Conservation (phyloP, 768 basidiomycete genomes). For the Pleurotus salmoneostramineus region DNA sequence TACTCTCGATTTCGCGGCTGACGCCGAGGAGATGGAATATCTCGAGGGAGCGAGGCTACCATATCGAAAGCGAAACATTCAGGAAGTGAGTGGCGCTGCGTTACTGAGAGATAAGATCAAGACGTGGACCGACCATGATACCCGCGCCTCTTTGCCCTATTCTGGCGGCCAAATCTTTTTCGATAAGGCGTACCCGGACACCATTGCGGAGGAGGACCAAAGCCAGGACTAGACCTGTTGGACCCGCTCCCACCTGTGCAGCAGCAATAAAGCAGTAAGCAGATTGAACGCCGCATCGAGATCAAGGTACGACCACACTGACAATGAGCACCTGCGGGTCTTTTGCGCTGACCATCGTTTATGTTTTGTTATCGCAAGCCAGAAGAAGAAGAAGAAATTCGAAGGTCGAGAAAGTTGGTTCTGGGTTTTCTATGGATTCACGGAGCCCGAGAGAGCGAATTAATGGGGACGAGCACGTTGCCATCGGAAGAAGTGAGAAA, state of each 20-base stretch:
- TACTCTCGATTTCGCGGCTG: conserved; percentile 13
- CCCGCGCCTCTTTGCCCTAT: conserved; percentile 17
- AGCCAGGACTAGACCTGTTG: conserved; percentile 40
- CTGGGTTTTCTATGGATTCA: background rate
- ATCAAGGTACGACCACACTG: background rate
- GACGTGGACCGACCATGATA: conserved; percentile 13
- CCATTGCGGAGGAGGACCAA: conserved; percentile 38
- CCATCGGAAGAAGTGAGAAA: background rate
- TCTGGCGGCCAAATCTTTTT: conserved; percentile 31
- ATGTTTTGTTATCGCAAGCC: background rate
- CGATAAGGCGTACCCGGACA: conserved; percentile 47
- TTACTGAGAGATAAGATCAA: background rate
- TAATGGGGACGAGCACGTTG: background rate
- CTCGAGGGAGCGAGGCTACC: conserved; percentile 23
- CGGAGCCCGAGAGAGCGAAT: background rate
- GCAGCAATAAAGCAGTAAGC: background rate
- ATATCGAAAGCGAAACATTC: background rate
- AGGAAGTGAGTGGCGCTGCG: background rate
- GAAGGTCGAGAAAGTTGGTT: background rate
- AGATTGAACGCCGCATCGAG: background rate
- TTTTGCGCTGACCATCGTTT: background rate
- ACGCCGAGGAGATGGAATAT: conserved; percentile 23
- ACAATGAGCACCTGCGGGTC: conserved; percentile 5
- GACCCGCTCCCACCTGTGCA: conserved; percentile 42
- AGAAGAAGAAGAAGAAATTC: background rate